phyloP scores from a whole-genome alignment of 768 basidiomycete genomes.

The Agaricus subrufescens region DNA sequence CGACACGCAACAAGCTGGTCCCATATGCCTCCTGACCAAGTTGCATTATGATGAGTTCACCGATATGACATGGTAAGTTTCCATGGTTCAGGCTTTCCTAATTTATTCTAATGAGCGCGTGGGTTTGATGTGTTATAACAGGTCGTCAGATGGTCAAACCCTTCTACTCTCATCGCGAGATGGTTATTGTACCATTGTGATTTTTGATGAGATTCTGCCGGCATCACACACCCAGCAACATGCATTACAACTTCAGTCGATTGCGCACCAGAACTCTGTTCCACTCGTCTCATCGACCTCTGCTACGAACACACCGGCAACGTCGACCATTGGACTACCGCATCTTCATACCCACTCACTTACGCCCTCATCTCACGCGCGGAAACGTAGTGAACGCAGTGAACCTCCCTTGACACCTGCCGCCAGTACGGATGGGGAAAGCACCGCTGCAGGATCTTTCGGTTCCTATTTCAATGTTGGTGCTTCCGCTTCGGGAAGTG shows the following conservation, averaged over 20 bases:
- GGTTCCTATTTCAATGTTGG: constrained; percentile 15
- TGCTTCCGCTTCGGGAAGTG: neutral
- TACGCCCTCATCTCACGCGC: constrained; percentile 20
- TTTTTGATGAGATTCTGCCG: constrained; percentile 92
- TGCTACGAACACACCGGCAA: constrained; percentile 18
- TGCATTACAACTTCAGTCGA: constrained; percentile 83
- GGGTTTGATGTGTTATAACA: constrained; percentile 24
- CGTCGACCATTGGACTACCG: constrained; percentile 16
- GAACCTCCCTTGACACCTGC: constrained; percentile 47
- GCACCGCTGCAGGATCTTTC: constrained; percentile 14
- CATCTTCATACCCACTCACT: constrained; percentile 15
- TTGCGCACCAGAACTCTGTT: constrained; percentile 80
- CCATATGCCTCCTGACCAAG: constrained; percentile 88
- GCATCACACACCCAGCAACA: constrained; percentile 89
- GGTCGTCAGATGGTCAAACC: constrained; percentile 95
- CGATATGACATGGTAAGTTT: constrained; percentile 85
- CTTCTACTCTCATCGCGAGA: constrained; percentile 90
- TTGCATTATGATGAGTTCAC: constrained; percentile 98
- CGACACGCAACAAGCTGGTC: constrained; percentile 94
- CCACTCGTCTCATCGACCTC: constrained; percentile 42
- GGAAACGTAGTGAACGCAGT: constrained; percentile 36
- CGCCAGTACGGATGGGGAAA: constrained; percentile 40
- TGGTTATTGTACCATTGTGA: constrained; percentile 93
- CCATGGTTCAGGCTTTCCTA: constrained; percentile 1
- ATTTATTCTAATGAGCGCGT: neutral